Evolutionary conservation across 2,329 filamentous ascomycete species (phyloP).

Genomic region (Tolypocladium cylindrosporum): DNA sequence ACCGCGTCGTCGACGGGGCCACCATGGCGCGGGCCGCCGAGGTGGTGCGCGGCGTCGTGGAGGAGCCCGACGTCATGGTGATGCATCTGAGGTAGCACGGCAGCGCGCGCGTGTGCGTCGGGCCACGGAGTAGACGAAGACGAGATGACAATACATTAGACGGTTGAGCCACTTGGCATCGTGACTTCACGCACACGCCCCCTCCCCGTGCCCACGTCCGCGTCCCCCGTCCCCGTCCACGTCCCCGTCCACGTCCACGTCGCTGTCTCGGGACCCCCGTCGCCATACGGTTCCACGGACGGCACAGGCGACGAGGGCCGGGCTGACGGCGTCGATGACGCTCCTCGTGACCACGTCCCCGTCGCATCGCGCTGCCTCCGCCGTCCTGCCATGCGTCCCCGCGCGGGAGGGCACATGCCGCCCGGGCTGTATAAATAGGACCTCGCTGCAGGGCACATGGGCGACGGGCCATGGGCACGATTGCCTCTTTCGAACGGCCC

Average conservation of each 20-base stretch:
- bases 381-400: not conserved
- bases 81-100: constrained; percentile 58
- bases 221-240: not conserved
- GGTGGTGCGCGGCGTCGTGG: constrained; percentile 65
- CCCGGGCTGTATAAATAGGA: not conserved
- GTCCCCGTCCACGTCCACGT: not conserved
- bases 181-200: not conserved
- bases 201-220: not conserved
- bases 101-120: not conserved
- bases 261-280: not conserved
- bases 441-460: not conserved
- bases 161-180: not conserved
- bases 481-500: not conserved
- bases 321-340: not conserved
- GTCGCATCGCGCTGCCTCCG: not conserved
- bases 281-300: not conserved
- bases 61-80: constrained; percentile 81
- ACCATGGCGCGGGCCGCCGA: constrained; percentile 89
- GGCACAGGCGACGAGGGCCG: not conserved
- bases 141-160: not conserved
- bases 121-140: not conserved
- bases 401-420: not conserved
- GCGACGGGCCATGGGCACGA: not conserved
- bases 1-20: constrained; percentile 87
- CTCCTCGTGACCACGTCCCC: not conserved